Conservation (phyloP, 2,329 filamentous ascomycete genomes). For the Ophiostoma sp. region DNA sequence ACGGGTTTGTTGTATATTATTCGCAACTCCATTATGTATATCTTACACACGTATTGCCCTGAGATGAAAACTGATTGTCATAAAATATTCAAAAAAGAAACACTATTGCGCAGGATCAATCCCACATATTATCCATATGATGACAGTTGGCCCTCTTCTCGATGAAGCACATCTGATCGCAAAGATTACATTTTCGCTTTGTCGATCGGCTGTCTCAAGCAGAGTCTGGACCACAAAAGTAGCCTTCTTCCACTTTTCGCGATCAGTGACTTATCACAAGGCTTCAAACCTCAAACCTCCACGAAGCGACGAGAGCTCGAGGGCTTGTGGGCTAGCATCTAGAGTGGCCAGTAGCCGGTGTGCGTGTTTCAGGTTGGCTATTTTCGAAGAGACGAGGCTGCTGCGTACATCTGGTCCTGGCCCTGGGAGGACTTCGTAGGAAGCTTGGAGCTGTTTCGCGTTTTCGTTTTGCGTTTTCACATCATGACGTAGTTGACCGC, state of each 20-base stretch:
- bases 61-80: too few species aligned
- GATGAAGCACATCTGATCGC: neutral
- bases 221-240: neutral
- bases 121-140: neutral
- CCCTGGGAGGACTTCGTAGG: neutral
- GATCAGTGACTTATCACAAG: neutral
- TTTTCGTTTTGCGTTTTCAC: neutral
- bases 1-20: neutral
- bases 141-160: neutral
- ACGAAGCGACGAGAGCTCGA: neutral
- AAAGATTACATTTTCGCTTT: neutral
- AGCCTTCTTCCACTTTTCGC: neutral
- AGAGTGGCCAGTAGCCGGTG: neutral
- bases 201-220: neutral
- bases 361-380: neutral
- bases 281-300: neutral
- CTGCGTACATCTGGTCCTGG: slow-evolving; percentile 6
- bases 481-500: slow-evolving; percentile 14
- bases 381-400: neutral
- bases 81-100: too few species aligned
- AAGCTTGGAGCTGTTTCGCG: neutral
- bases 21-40: neutral
- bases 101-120: neutral
- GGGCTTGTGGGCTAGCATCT: neutral
- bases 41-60: neutral